These are phyloP conservation scores for Boletales sp. DNA, from an alignment of 768 basidiomycete genomes.

Conservation along the genomic window DNA sequence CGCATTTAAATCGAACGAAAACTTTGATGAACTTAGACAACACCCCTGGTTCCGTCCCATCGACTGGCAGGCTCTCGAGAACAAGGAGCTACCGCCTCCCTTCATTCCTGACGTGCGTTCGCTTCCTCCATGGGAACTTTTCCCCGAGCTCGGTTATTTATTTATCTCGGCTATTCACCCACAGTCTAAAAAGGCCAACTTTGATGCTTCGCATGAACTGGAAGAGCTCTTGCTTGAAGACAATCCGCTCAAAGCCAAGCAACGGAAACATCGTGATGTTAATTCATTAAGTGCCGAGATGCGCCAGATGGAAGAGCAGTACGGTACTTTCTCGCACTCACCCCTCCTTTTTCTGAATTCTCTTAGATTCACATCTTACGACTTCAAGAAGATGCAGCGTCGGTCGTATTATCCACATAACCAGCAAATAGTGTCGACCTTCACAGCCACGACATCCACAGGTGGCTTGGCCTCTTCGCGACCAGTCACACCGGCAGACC, in stretches of 20 bases:
- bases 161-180: background rate
- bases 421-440: slow-evolving; percentile 56
- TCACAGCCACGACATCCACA: slow-evolving; percentile 73
- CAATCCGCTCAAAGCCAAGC: slow-evolving; percentile 93
- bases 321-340: slow-evolving; percentile 19
- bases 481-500: slow-evolving; percentile 62
- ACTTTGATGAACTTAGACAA: slow-evolving; percentile 70
- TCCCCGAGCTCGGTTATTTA: slow-evolving; percentile 2
- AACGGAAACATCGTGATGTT: slow-evolving; percentile 85
- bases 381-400: slow-evolving; percentile 88
- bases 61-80: slow-evolving; percentile 85
- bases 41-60: slow-evolving; percentile 88
- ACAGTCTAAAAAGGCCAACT: slow-evolving; percentile 98
- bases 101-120: slow-evolving; percentile 83
- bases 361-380: slow-evolving; percentile 82
- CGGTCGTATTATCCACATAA: slow-evolving; percentile 89
- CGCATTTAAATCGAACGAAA: slow-evolving; percentile 80
- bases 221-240: slow-evolving; percentile 95
- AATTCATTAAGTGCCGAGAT: slow-evolving; percentile 83
- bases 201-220: slow-evolving; percentile 96
- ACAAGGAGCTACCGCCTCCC: slow-evolving; percentile 70
- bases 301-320: slow-evolving; percentile 99
- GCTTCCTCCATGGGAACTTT: background rate
- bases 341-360: background rate
- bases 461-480: slow-evolving; percentile 68